Conservation (phyloP, 2,329 filamentous ascomycete species). For the Verticillium albo-atrum region DNA sequence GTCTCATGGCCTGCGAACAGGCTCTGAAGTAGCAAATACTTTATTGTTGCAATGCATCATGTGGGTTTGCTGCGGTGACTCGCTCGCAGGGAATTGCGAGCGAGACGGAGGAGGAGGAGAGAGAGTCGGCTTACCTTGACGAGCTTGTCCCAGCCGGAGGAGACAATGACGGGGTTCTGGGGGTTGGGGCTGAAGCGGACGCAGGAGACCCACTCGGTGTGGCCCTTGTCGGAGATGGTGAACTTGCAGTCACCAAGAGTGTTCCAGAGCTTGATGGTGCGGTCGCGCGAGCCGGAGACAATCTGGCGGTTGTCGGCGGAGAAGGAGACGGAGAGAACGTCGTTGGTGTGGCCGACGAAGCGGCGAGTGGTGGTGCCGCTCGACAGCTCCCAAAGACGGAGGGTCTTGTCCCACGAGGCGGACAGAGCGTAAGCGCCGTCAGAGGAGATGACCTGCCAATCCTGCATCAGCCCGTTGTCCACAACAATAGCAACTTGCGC, state of each 20-base stretch:
- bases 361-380: conserved; percentile 95
- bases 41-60: conserved; percentile 87
- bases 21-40: conserved; percentile 99
- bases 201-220: conserved; percentile 99
- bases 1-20: conserved; percentile 87
- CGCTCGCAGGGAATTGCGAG: neutral
- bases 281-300: conserved; percentile 96
- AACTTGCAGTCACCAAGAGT: conserved; percentile 99
- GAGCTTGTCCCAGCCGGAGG: conserved; percentile 98
- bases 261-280: conserved; percentile 99
- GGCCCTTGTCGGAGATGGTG: conserved; percentile 99
- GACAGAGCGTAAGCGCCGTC: conserved; percentile 99
- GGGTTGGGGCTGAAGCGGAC: conserved; percentile 99
- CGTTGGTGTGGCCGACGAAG: conserved; percentile 99
- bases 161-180: conserved; percentile 99
- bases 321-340: conserved; percentile 99
- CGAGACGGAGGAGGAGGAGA: conserved; percentile 3
- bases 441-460: conserved; percentile 87
- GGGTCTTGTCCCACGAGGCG: conserved; percentile 99
- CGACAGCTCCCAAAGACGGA: conserved; percentile 98
- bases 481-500: neutral
- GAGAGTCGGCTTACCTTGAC: conserved; percentile 78
- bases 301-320: conserved; percentile 99
- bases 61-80: conserved; percentile 22
- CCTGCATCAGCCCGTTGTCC: conserved; percentile 28